Evolutionary conservation across 1,284 basidiomycete genomes (phyloP).

Genomic region (Exobasidium cylindrosporum): DNA sequence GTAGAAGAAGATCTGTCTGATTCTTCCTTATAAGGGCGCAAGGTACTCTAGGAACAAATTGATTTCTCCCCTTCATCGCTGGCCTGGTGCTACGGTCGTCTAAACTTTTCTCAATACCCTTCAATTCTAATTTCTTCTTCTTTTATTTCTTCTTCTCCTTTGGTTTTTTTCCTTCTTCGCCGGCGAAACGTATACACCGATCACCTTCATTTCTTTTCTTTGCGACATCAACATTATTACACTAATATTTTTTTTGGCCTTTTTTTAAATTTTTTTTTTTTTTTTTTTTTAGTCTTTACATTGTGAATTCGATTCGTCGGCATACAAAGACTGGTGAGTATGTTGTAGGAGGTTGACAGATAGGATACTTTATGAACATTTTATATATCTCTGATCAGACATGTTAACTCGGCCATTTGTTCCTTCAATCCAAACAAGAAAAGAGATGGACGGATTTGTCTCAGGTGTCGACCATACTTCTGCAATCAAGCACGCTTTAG

Average conservation of each 20-base stretch:
- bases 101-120: not conserved
- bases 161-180: not conserved
- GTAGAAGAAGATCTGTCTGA: not conserved
- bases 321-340: too few relatives aligned
- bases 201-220: too few relatives aligned
- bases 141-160: not conserved
- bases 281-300: not conserved
- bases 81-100: not conserved
- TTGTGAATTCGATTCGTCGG: too few relatives aligned
- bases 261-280: slow-evolving; percentile 4
- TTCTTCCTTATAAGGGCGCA: not conserved
- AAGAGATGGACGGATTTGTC: not conserved
- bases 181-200: too few relatives aligned
- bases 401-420: not conserved
- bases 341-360: not conserved
- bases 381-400: not conserved
- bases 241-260: not conserved
- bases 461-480: not conserved
- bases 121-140: not conserved
- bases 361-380: not conserved
- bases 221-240: not conserved
- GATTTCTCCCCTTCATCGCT: not conserved
- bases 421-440: not conserved
- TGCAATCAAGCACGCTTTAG: not conserved
- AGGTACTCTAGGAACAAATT: not conserved